Evolutionary conservation across 1,139 yeast genomes (phyloP), one percentile per base, ranked within the genome.

Genomic region (Geotrichum armillariae): DNA sequence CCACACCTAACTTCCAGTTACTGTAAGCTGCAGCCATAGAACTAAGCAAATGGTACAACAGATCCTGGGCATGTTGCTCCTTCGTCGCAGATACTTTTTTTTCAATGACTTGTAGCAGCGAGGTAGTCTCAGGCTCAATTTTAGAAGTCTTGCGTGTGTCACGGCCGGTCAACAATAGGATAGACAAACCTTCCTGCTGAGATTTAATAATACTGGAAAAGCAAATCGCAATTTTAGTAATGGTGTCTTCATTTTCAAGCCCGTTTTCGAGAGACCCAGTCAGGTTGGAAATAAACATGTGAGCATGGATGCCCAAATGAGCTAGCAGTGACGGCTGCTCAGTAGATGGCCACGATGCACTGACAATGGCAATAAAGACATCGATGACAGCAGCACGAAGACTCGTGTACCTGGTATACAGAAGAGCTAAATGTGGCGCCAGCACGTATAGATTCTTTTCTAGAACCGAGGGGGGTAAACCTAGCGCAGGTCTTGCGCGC

Each of bases 101-200:
- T 63, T 85, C 87, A 57, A 89, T 67, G 6, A 83, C 77, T 21
- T 74, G 72, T 39, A 88, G 69, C 25, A 89, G 65, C 0, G 79
- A 73, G 5, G 63, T 56, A 1, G 52, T 60, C 2, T 60, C 58
- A 21, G 50, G 55, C 48, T 59, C 61, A 40, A 58, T 58, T 50
- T 62, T 55, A 42, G 59, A 38, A 54, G 68, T 56, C 41, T 65
- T 73, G 37, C 71, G 65, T 22, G 70, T 79, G 56, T 83, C 84
- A 53, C 79, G 71, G 1, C 95, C 96, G 45, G 88, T 85, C 39
- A 89, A 72, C 55, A 93, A 79, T 41, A 87, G 72, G 46, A 87
- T 85, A 0, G 95, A 77, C 27, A 91, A 69, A 0, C 98, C 98
- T 63, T 90, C 95, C 68, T 93, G 97, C 52, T 83, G 80, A 7